Evolutionary conservation across 129 eudicot species (phyloP), one percentile per base, ranked within the genome.

Genomic region (Saussurea involucrata): DNA sequence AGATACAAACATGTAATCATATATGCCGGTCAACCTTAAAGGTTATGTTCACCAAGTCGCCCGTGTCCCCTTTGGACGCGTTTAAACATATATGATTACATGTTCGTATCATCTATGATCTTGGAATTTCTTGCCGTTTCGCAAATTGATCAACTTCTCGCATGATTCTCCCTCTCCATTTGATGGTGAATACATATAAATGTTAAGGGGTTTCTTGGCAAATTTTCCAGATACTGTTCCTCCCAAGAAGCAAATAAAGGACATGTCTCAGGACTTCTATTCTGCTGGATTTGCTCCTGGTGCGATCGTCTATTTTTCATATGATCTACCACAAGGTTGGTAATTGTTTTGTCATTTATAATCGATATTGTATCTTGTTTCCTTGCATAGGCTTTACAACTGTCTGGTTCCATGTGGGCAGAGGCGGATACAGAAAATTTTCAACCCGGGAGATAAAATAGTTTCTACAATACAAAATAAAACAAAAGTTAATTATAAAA

Each of bases 271-370:
- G 81, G 89, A 90, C 71, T 93, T 90, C 58, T 94, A 86, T 76
- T 83, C 97, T 84, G 96, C 96, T 83, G 98, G 98, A 22, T 94
- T 94, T 71, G 87, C 82, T 76, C 98, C 98, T 24, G 97, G 97
- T 80, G 98, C 98, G 64, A 87, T 91, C 33, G 90, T 94, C 73
- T 90, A 91, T 80, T 94, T 91, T 67, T 84, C 97, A 29, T 85
- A 89, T 68, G 93, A 91, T 76, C 68, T 83, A 27, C 92, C 96
- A 63, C 87, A 87, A 86, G 98, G 98, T 91, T 44, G 53, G 79
- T 82, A n/a, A 18, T 61, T 63, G 29, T 63, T 68, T n/a, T 55
- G 63, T 20, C 24, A 18, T 55, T 20, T 55, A 55, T 44, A 44
- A 44, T 44, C 57, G 13, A 44, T 13, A 4, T 44, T 44, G 18